Conservation (phyloP, 805 yeast species). For the Metschnikowia similis region DNA sequence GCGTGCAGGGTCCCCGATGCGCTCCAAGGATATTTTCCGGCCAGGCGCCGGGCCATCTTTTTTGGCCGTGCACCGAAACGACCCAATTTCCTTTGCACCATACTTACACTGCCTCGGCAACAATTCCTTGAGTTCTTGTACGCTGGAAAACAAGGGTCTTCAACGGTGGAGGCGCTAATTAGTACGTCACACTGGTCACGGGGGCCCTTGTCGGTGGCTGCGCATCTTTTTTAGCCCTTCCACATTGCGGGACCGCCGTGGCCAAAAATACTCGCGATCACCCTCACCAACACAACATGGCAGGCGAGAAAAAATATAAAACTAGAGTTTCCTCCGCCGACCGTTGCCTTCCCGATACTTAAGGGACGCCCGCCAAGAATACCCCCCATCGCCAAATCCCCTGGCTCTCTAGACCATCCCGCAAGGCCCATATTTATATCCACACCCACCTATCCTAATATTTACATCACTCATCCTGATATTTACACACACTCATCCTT, state of each 20-base stretch:
- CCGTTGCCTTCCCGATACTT: background rate
- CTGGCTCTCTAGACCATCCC: background rate
- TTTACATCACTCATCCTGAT: too few species aligned
- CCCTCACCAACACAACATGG: background rate
- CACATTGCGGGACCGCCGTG: background rate
- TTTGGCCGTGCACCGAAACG: too few species aligned
- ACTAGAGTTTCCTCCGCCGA: background rate
- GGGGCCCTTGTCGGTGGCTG: background rate
- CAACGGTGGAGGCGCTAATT: background rate
- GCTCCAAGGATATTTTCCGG: too few species aligned
- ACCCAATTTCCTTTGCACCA: too few species aligned
- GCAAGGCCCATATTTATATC: too few species aligned
- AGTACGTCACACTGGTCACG: background rate
- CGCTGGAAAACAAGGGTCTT: background rate
- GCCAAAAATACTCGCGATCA: background rate
- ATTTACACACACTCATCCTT: background rate
- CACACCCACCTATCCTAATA: too few species aligned
- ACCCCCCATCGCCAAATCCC: background rate
- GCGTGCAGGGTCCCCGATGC: too few species aligned
- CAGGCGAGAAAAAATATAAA: background rate
- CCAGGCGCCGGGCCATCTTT: too few species aligned
- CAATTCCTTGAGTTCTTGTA: too few species aligned
- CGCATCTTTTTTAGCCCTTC: background rate
- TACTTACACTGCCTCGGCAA: too few species aligned
- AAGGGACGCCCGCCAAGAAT: background rate